Evolutionary conservation across 2,329 filamentous ascomycete species (phyloP).

Genomic region (Aureobasidium namibiae): DNA sequence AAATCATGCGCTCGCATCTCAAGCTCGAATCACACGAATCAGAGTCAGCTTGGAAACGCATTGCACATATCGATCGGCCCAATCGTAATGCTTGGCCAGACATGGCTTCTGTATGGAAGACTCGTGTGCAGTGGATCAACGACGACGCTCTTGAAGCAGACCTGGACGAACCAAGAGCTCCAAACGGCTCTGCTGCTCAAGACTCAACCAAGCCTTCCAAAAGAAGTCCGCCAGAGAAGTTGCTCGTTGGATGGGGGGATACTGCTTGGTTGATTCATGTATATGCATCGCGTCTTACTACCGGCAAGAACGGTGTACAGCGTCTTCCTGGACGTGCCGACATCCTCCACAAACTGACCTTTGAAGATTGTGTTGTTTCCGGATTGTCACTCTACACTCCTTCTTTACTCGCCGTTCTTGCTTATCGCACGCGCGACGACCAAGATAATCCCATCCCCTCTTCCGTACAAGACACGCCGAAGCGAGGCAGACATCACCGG

Average conservation of each 20-base stretch:
- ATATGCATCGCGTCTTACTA: conserved; percentile 60
- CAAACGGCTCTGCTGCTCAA: conserved; percentile 24
- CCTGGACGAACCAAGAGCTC: conserved; percentile 42
- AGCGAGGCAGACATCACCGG: conserved; percentile 59
- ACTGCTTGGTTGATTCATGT: conserved; percentile 95
- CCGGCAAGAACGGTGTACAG: conserved; percentile 54
- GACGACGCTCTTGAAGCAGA: conserved; percentile 69
- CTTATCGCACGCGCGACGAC: conserved; percentile 71
- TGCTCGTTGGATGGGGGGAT: conserved; percentile 91
- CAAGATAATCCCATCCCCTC: conserved; percentile 52
- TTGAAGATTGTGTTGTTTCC: conserved; percentile 90
- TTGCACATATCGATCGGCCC: conserved; percentile 85
- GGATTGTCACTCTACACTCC: conserved; percentile 95
- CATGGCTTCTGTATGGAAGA: conserved; percentile 94
- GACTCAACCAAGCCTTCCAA: conserved; percentile 16
- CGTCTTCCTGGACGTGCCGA: conserved; percentile 72
- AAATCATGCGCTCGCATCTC: conserved; percentile 88
- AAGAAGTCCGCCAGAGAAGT: conserved; percentile 52
- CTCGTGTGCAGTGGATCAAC: conserved; percentile 86
- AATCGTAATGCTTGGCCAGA: conserved; percentile 85
- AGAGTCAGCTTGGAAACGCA: conserved; percentile 87
- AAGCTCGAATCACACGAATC: conserved; percentile 67
- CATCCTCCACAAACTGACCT: conserved; percentile 86
- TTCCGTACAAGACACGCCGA: conserved; percentile 46
- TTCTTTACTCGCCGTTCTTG: conserved; percentile 81